These are phyloP conservation scores for Mastigamoeba balamuthi DNA, from an alignment of 78 protist species.

Conservation along the genomic window DNA sequence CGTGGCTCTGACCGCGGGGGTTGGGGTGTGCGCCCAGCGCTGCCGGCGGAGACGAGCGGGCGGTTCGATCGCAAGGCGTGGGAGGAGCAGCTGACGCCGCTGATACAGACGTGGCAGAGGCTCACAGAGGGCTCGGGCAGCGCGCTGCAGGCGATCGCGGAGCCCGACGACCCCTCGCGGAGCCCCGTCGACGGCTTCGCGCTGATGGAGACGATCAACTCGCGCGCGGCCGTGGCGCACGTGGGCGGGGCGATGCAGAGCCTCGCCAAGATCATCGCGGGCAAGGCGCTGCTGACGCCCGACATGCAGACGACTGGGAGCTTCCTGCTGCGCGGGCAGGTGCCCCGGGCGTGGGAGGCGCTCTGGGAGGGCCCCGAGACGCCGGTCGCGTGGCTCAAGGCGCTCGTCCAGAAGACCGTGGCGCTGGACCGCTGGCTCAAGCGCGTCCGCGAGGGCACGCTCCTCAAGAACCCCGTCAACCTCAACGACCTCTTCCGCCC, in stretches of 20 bases:
- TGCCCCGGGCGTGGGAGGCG: constrained; percentile 41
- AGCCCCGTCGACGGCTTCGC: constrained; percentile 16
- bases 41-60: background rate
- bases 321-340: constrained; percentile 4
- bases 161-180: background rate
- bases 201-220: background rate
- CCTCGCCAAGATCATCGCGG: constrained; percentile 23
- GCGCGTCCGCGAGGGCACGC: background rate
- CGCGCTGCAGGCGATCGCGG: background rate
- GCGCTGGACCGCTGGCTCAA: constrained; percentile 6
- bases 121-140: background rate
- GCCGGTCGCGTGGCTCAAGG: constrained; percentile 5
- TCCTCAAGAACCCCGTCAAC: constrained; percentile 7
- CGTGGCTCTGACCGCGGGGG: too few relatives aligned
- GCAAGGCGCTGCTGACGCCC: constrained; percentile 31
- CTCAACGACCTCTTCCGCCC: constrained; percentile 55
- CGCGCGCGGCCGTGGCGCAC: background rate
- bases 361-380: constrained; percentile 60
- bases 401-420: constrained; percentile 5
- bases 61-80: constrained; percentile 15
- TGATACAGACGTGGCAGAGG: constrained; percentile 2
- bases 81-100: constrained; percentile 6
- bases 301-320: background rate
- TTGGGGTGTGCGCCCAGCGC: too few relatives aligned
- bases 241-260: background rate